These are phyloP conservation scores for Acorus gramineus DNA, from an alignment of 106 monocot species.

Conservation along the genomic window DNA sequence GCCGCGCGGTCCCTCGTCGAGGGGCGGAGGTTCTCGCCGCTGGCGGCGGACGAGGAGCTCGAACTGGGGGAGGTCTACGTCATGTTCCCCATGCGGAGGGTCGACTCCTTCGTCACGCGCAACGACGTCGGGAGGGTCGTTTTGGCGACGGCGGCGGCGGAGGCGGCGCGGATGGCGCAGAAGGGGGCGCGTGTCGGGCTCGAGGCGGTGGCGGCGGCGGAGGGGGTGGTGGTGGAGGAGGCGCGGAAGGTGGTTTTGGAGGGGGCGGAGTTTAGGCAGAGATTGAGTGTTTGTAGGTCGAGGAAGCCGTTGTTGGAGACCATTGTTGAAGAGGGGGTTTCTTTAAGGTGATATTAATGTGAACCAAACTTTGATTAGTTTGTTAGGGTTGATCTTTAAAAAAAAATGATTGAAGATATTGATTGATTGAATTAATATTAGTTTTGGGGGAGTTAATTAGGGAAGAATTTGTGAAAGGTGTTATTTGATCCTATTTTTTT, in stretches of 20 bases:
- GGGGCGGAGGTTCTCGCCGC: conserved; percentile 30
- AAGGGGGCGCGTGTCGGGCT: conserved; percentile 10
- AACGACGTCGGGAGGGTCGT: conserved; percentile 32
- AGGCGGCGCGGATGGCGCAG: conserved; percentile 10
- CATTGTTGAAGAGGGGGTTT: conserved; percentile 37
- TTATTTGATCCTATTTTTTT: too few species aligned
- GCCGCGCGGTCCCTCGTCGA: conserved; percentile 23
- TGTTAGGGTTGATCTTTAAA: too few species aligned
- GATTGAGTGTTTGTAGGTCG: conserved; percentile 38
- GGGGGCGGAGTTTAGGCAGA: conserved; percentile 20
- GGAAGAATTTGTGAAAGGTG: too few species aligned
- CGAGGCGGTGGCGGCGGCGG: neutral
- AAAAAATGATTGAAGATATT: too few species aligned
- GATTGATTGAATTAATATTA: too few species aligned
- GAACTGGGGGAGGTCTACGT: conserved; percentile 41
- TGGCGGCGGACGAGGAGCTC: conserved; percentile 69
- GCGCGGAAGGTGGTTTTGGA: conserved; percentile 9
- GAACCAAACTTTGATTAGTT: too few species aligned
- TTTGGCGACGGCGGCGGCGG: conserved; percentile 13
- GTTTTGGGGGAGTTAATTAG: too few species aligned
- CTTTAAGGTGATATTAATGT: neutral
- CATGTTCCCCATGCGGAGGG: conserved; percentile 47
- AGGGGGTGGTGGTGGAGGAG: conserved; percentile 1
- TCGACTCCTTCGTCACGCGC: conserved; percentile 26
- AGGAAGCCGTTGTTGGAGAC: conserved; percentile 55